phyloP scores from a whole-genome alignment of 768 basidiomycete species.

The Termitomyces sp. region DNA sequence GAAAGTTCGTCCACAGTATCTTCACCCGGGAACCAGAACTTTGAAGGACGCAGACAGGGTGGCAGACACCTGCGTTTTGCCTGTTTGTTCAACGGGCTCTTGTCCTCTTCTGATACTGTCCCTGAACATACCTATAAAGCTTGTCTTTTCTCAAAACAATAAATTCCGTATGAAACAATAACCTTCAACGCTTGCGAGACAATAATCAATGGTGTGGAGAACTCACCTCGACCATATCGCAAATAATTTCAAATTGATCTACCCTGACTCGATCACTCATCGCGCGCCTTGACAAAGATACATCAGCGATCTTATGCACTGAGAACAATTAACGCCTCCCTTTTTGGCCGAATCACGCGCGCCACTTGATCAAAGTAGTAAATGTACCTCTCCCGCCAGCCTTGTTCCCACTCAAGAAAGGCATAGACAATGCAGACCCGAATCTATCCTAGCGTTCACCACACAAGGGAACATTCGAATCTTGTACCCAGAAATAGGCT shows the following conservation, averaged over 20 bases:
- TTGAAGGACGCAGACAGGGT: background rate
- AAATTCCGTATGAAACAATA: background rate
- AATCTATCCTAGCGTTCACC: background rate
- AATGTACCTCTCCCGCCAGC: background rate
- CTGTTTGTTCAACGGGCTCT: background rate
- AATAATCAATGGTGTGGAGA: background rate
- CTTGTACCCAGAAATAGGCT: too few species aligned
- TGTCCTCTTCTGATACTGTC: background rate
- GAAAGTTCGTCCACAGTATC: too few species aligned
- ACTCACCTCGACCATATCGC: background rate
- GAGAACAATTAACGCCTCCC: background rate
- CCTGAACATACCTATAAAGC: background rate
- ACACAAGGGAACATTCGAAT: background rate
- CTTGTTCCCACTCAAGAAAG: background rate
- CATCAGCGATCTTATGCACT: background rate
- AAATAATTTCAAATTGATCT: background rate
- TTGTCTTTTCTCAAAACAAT: background rate
- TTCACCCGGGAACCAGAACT: background rate
- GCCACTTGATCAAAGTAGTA: background rate
- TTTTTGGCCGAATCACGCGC: background rate
- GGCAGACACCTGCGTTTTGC: background rate
- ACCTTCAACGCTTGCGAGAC: background rate
- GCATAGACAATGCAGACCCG: background rate
- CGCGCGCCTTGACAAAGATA: background rate
- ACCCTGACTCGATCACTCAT: background rate